phyloP scores from a whole-genome alignment of 2,329 filamentous ascomycete genomes.

The Botryotinia narcissicola region DNA sequence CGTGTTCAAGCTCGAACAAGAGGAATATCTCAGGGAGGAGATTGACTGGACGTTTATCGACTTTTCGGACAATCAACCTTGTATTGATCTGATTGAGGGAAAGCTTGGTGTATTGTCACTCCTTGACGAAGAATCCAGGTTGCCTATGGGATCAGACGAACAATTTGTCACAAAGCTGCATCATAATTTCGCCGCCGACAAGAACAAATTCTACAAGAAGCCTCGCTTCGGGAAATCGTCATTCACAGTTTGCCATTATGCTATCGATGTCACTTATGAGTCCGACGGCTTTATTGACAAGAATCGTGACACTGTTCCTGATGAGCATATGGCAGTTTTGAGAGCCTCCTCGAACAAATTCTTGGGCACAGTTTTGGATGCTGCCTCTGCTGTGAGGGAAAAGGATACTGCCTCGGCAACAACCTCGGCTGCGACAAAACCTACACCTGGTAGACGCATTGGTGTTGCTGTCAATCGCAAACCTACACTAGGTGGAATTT shows the following conservation, averaged over 20 bases:
- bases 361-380: slow-evolving; percentile 78
- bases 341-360: slow-evolving; percentile 82
- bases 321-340: slow-evolving; percentile 95
- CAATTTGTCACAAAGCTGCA: slow-evolving; percentile 96
- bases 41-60: slow-evolving; percentile 99
- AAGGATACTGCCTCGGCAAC: slow-evolving; percentile 69
- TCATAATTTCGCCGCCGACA: slow-evolving; percentile 84
- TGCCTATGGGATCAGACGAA: slow-evolving; percentile 96
- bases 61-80: slow-evolving; percentile 98
- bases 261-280: slow-evolving; percentile 96
- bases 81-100: slow-evolving; percentile 96
- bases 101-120: slow-evolving; percentile 91
- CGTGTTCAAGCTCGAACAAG: slow-evolving; percentile 98
- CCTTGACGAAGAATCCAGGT: slow-evolving; percentile 90
- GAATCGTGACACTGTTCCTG: slow-evolving; percentile 96
- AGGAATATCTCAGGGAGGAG: slow-evolving; percentile 92
- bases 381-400: slow-evolving; percentile 82
- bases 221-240: slow-evolving; percentile 95
- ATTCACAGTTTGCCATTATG: slow-evolving; percentile 98
- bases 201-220: slow-evolving; percentile 98
- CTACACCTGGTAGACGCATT: slow-evolving; percentile 78
- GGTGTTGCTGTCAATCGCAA: slow-evolving; percentile 93
- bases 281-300: slow-evolving; percentile 99
- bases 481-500: slow-evolving; percentile 95
- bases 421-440: slow-evolving; percentile 70